Base-by-base conservation (phyloP, 345 rosid species). In the Pistacia integerrima region DNA sequence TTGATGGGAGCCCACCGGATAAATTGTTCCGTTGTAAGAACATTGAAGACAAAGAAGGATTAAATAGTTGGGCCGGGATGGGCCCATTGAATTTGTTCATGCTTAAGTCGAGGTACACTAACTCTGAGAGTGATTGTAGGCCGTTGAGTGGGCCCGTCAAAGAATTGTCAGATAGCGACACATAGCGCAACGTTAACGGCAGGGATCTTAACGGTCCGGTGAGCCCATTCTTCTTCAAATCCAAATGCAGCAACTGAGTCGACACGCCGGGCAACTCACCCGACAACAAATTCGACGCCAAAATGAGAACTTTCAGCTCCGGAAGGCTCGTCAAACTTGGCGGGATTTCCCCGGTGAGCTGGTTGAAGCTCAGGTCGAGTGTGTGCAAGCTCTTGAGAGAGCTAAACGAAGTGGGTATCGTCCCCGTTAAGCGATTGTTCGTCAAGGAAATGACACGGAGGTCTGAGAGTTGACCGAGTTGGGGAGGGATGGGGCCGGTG, bases 21-120 rank as follows among this genome's bases (percentile, higher is more conserved):
- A 92, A 86, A 86, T 92, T 92, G 91, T 94, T 94, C 86, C 97
- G 88, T 88, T 92, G 98, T 78, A 92, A 56, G 65, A 90, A 81
- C 84, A 87, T 71, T 52, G 94, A 87, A 61, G 92, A 73, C 78
- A 88, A 84, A 16, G 87, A 2, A 5, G 89, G 84, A 22, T 81
- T 49, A 75, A 90, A 87, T 82, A 94, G 88, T 4, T 91, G 77
- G 73, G 73, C 1, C 0, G 97, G 93, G 86, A 94, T 82, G 81
- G 86, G 70, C 74, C 98, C 98, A 81, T 88, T 86, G 77, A 92
- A 88, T 2, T 78, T 75, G 87, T 94, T 94, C 91, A 84, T 85
- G 87, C 98, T 94, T 35, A 94, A 77, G 82, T 94, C 97, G 72
- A 94, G 91, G 87, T 73, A 90, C 67, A 59, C 84, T 64, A 92